These are phyloP conservation scores for Kodamaea kaohsiungensis DNA, from an alignment of 805 yeast genomes.

Conservation along the genomic window DNA sequence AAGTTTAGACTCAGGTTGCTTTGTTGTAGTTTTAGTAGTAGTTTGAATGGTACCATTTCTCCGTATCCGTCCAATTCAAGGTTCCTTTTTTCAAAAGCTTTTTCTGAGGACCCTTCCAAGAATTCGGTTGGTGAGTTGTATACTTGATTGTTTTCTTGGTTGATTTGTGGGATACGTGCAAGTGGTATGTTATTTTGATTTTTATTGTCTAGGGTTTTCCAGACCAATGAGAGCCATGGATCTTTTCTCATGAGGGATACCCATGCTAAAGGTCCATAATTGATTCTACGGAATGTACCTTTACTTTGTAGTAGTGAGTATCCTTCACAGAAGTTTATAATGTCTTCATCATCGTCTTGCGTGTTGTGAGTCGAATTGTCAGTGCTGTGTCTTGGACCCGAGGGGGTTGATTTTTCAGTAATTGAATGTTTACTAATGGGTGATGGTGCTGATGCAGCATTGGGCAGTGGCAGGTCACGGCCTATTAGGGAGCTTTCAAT, in stretches of 20 bases:
- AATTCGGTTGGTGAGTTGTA: conserved; percentile 1
- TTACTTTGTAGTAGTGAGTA: conserved; percentile 29
- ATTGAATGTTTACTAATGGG: neutral
- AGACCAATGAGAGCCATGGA: conserved; percentile 30
- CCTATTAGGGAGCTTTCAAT: conserved; percentile 8
- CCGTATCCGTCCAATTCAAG: conserved; percentile 36
- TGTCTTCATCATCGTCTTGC: conserved; percentile 11
- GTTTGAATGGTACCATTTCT: conserved; percentile 32
- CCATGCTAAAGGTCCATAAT: conserved; percentile 43
- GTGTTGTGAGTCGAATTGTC: neutral
- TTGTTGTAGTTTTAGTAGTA: conserved; percentile 7
- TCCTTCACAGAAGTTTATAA: conserved; percentile 22
- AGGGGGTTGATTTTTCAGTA: neutral
- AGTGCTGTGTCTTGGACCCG: neutral
- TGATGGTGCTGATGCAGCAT: neutral
- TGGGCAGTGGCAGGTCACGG: conserved; percentile 4
- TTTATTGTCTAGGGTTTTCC: conserved; percentile 29
- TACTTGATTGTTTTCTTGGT: conserved; percentile 11
- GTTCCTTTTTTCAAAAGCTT: conserved; percentile 24
- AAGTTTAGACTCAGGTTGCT: conserved; percentile 4
- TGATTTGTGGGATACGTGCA: conserved; percentile 14
- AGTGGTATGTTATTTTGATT: conserved; percentile 20
- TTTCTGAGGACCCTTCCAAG: conserved; percentile 16
- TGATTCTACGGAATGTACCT: conserved; percentile 29
- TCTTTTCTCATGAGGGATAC: conserved; percentile 38